phyloP scores from a whole-genome alignment of 2,329 filamentous ascomycete genomes.

The Neofusicoccum cordaticola region DNA sequence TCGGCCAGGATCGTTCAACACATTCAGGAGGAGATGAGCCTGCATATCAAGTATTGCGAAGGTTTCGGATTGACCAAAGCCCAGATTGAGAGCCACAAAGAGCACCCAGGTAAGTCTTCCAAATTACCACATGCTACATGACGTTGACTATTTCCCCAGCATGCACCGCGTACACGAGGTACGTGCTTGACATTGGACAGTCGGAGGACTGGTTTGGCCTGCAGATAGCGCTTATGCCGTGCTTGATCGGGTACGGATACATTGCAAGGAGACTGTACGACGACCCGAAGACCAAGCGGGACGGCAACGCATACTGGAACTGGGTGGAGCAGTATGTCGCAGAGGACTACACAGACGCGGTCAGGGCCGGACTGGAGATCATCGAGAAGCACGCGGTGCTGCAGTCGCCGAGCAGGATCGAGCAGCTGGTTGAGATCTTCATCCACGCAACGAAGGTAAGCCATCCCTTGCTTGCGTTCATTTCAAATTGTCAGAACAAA shows the following conservation, averaged over 20 bases:
- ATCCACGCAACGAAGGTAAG: slow-evolving; percentile 77
- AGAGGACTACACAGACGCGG: slow-evolving; percentile 73
- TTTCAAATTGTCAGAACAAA: slow-evolving; percentile 13
- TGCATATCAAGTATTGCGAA: slow-evolving; percentile 81
- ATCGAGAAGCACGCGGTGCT: slow-evolving; percentile 72
- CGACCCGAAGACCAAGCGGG: slow-evolving; percentile 57
- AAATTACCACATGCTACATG: neutral
- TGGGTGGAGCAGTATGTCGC: slow-evolving; percentile 91
- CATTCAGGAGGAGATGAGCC: slow-evolving; percentile 72
- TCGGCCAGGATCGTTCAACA: slow-evolving; percentile 70
- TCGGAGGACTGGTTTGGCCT: slow-evolving; percentile 85
- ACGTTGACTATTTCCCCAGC: slow-evolving; percentile 42
- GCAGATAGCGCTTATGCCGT: slow-evolving; percentile 80
- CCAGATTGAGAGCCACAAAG: slow-evolving; percentile 70
- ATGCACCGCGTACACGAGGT: slow-evolving; percentile 80
- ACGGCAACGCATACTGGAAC: slow-evolving; percentile 75
- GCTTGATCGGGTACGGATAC: slow-evolving; percentile 81
- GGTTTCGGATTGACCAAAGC: slow-evolving; percentile 72
- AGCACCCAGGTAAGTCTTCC: slow-evolving; percentile 62
- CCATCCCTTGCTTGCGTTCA: neutral
- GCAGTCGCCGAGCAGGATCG: slow-evolving; percentile 71
- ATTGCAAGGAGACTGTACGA: slow-evolving; percentile 70
- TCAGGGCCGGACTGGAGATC: slow-evolving; percentile 66
- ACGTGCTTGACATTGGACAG: slow-evolving; percentile 83
- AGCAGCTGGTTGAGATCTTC: slow-evolving; percentile 81